Percentiles rank a stretch among this genome's conserved stretches.
phyloP scores from a whole-genome alignment of 768 basidiomycete species.

The Leccinum aurantiacum region DNA sequence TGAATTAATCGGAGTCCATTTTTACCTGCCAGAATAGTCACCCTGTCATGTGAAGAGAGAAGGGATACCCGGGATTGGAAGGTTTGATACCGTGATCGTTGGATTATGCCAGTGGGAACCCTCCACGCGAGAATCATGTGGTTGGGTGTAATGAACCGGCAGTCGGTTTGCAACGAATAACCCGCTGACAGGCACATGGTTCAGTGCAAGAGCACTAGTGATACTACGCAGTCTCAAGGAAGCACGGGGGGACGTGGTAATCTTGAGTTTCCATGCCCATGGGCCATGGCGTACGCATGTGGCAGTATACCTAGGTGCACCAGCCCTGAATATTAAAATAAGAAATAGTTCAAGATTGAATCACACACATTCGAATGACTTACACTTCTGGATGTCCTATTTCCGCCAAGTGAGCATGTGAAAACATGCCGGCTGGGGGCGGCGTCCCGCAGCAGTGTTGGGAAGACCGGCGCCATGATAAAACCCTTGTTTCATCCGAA shows the following conservation, averaged over 20 bases:
- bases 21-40: constrained; percentile 4
- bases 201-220: not conserved
- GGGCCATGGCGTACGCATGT: not conserved
- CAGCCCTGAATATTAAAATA: not conserved
- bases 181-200: not conserved
- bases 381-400: constrained; percentile 4
- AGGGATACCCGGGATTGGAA: constrained; percentile 14
- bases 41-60: constrained; percentile 10
- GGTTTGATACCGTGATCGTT: constrained; percentile 19
- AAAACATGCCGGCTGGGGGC: not conserved
- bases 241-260: not conserved
- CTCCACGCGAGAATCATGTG: constrained; percentile 18
- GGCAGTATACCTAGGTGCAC: not conserved
- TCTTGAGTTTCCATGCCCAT: not conserved
- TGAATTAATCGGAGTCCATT: not conserved
- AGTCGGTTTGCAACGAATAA: not conserved
- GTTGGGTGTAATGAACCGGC: not conserved
- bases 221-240: not conserved
- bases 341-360: not conserved
- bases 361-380: constrained; percentile 1
- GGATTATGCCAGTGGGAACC: constrained; percentile 13
- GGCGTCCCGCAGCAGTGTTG: not conserved
- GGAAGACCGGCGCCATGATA: not conserved
- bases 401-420: constrained; percentile 13
- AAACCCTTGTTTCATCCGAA: constrained; percentile 22